phyloP scores from a whole-genome alignment of 2,329 filamentous ascomycete genomes.

The Ceratocystis smalleyi region DNA sequence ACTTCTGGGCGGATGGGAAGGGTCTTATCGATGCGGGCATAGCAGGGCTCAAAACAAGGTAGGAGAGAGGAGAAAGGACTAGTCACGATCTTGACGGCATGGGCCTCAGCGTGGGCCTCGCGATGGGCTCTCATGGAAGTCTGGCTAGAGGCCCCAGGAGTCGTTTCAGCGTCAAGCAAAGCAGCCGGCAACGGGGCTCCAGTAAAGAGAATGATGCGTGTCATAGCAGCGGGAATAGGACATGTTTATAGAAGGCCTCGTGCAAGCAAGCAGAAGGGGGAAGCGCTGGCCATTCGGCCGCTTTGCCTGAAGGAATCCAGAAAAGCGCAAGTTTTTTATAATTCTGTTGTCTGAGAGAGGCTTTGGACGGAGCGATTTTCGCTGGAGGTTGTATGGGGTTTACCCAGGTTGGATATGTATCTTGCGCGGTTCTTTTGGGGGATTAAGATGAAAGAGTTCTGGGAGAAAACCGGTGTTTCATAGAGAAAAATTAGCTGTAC shows the following conservation, averaged over 20 bases:
- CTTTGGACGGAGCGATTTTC: too few species aligned
- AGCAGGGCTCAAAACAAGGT: conserved; percentile 6
- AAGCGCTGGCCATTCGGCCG: background rate
- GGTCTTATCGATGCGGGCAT: background rate
- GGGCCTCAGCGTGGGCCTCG: background rate
- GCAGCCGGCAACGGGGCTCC: background rate
- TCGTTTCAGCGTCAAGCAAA: background rate
- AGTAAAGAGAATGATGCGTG: conserved; percentile 1
- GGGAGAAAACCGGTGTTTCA: too few species aligned
- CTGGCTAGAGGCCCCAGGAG: background rate
- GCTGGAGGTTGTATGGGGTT: too few species aligned
- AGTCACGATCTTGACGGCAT: background rate
- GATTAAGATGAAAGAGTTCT: too few species aligned
- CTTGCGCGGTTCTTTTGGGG: too few species aligned
- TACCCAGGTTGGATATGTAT: too few species aligned
- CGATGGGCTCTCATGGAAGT: background rate
- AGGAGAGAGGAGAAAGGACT: background rate
- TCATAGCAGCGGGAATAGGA: background rate
- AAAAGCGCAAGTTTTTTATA: too few species aligned
- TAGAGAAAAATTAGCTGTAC: too few species aligned
- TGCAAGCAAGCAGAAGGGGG: background rate
- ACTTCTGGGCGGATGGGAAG: background rate
- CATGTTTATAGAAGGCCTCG: background rate
- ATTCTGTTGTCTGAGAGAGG: too few species aligned
- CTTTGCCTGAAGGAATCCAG: too few species aligned